Base-by-base conservation (phyloP, 2,329 filamentous ascomycete species). In the Thielaviopsis ethacetica region DNA sequence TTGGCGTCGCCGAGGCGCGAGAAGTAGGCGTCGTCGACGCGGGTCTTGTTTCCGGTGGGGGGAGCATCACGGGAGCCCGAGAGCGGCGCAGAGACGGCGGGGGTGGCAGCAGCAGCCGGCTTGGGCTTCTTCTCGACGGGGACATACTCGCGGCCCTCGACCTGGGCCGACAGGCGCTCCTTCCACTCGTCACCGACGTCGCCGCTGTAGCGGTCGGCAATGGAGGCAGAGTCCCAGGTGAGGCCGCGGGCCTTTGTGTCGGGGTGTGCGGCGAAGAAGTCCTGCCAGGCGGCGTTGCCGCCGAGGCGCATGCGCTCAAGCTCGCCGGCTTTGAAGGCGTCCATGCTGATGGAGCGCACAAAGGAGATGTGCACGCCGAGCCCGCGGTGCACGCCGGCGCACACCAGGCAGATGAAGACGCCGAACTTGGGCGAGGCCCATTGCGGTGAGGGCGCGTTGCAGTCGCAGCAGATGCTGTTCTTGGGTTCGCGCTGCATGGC, bases 301-400 rank as follows among this genome's bases (percentile, higher is more conserved):
- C 91, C 93, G 22, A 86, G 77, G 61, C 91, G 83, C 93, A 98
- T 97, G 65, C 91, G 86, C 72, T 88, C 85, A 67, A 97, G 91
- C 73, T 98, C 93, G 66, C 81, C 80, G 63, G 83, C 82, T 72
- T 98, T 98, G 77, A 98, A 97, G 60, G 90, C 90, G 74, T 98
- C 93, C 93, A 98, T 98, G 62, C 89, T 95, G 68, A 97, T 93
- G 67, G 87, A 93, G 62, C 93, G 86, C 63, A 98, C 91, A 74
- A 98, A 98, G 69, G 90, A 95, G 71, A 98, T 95, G 76, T 98
- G 93, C 41, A 98, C 93, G 62, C 93, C 93, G 30, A 98, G 82
- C 2, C 90, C 90, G 63, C 93, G 86, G 74, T 98, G 93, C 57
- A 93, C 88, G 65, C 93, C 93, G 38, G 91, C 91, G 76, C 93